These are phyloP conservation scores for Penicillium digitatum DNA, from an alignment of 2,329 filamentous ascomycete genomes.

Conservation along the genomic window DNA sequence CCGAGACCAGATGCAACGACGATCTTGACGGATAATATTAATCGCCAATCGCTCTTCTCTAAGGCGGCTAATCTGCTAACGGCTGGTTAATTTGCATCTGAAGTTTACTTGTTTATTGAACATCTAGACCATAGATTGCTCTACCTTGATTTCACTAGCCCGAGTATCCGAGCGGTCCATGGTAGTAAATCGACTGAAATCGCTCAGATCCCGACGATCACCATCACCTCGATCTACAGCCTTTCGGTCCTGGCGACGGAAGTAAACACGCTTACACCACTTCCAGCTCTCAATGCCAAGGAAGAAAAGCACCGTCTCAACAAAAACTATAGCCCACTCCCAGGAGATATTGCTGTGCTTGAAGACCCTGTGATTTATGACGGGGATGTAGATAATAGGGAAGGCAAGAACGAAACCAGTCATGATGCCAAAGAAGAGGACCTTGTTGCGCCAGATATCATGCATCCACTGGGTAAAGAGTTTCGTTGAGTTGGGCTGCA, in stretches of 20 bases:
- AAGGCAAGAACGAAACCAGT: constrained; percentile 56
- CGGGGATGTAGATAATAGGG: constrained; percentile 64
- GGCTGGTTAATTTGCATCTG: no score
- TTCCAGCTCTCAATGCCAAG: constrained; percentile 64
- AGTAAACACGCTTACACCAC: constrained; percentile 58
- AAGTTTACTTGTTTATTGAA: neutral
- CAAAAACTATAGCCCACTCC: constrained; percentile 68
- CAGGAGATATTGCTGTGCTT: constrained; percentile 62
- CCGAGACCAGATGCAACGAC: no score
- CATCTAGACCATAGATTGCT: constrained; percentile 29
- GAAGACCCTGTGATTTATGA: constrained; percentile 62
- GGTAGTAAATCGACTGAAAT: constrained; percentile 34
- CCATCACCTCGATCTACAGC: constrained; percentile 9
- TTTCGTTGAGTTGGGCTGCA: constrained; percentile 60
- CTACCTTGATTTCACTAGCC: constrained; percentile 26
- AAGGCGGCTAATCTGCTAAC: no score
- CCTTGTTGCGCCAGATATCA: constrained; percentile 68
- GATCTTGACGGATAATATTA: no score
- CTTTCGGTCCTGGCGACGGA: constrained; percentile 35
- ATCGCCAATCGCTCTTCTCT: no score
- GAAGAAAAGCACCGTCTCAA: constrained; percentile 60
- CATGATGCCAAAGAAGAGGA: constrained; percentile 64
- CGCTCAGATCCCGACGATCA: constrained; percentile 16
- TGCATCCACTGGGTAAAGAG: constrained; percentile 64
- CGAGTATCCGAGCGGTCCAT: constrained; percentile 34